Percentiles rank a stretch among this genome's conserved stretches.
These are phyloP conservation scores for Protea cynaroides DNA, from an alignment of 164 flowering plant species.

Conservation along the genomic window DNA sequence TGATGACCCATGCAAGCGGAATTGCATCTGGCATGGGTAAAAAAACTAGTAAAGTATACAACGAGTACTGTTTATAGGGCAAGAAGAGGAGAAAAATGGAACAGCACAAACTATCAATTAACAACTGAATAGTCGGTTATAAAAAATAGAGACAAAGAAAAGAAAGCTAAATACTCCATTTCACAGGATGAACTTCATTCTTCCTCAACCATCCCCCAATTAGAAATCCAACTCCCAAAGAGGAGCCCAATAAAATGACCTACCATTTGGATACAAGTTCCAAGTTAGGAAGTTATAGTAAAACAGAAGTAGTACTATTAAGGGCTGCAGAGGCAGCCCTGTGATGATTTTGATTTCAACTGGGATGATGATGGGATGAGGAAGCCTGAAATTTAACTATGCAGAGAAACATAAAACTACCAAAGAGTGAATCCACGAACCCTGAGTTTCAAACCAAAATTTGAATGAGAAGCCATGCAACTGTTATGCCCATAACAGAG, in stretches of 20 bases:
- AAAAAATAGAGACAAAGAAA: neutral
- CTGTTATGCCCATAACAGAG: constrained; percentile 43
- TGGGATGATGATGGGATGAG: too few species aligned
- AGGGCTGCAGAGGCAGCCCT: too few species aligned
- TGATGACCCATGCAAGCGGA: constrained; percentile 59
- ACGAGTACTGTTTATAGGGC: constrained; percentile 29
- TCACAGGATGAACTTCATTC: neutral
- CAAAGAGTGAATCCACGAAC: constrained; percentile 16
- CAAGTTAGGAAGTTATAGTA: too few species aligned
- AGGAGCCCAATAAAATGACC: too few species aligned
- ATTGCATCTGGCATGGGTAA: constrained; percentile 43
- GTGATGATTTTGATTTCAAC: too few species aligned
- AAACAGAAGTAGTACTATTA: too few species aligned
- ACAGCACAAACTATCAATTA: constrained; percentile 1
- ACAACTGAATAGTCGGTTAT: neutral
- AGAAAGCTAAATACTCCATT: neutral
- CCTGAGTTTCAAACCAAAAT: constrained; percentile 44
- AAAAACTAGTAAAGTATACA: constrained; percentile 45
- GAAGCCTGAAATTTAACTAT: neutral
- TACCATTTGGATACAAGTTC: too few species aligned
- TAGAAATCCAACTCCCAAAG: neutral
- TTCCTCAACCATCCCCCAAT: neutral
- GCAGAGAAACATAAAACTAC: neutral
- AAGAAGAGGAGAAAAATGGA: neutral
- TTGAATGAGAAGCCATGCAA: constrained; percentile 37